Evolutionary conservation across 129 eudicot species (phyloP), one percentile per base, ranked within the genome.

Genomic region (Silybum marianum): DNA sequence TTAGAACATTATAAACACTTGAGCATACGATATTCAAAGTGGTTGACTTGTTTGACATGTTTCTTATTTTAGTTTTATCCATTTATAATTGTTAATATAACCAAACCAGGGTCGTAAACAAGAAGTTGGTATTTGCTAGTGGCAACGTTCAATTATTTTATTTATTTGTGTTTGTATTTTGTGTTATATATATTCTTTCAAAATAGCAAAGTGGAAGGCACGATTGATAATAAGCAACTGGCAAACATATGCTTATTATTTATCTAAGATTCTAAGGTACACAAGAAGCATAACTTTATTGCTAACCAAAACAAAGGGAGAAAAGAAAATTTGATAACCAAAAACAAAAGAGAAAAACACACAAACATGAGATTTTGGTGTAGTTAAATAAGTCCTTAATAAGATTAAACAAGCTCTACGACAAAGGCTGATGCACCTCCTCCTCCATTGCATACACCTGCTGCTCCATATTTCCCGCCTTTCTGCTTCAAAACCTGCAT

Each of bases 371-470:
- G 69, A 83, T 26, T 70, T 78, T 74, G 40, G 54, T 74, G 25
- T 66, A 28, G 65, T 38, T 66, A 62, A 44, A 26, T 51, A 72
- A n/a, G 42, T 67, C 68, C 30, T 32, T 54, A 44, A n/a, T 54
- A 8, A 67, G 73, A 74, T 90, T 83, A 94, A 76, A 88, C 76
- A 81, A 90, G 93, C 90, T 94, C 98, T 70, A 94, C 83, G 16
- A 94, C 97, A 6, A 91, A 85, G 70, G 98, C 95, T 13, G 95
- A 94, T 80, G 98, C 98, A 77, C 98, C 98, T 21, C 97, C 98
- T 76, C 98, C 98, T 73, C 98, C 98, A 68, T 94, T 94, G 90
- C 98, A 94, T 69, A 94, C 97, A 87, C 91, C 95, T 75, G 88
- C 98, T 36, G 91, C 93, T 79, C 98, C 97, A 72, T 88, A 88